Evolutionary conservation across 2,329 filamentous ascomycete species (phyloP), one percentile per base, ranked within the genome.

Genomic region (Acrodontium crateriforme): DNA sequence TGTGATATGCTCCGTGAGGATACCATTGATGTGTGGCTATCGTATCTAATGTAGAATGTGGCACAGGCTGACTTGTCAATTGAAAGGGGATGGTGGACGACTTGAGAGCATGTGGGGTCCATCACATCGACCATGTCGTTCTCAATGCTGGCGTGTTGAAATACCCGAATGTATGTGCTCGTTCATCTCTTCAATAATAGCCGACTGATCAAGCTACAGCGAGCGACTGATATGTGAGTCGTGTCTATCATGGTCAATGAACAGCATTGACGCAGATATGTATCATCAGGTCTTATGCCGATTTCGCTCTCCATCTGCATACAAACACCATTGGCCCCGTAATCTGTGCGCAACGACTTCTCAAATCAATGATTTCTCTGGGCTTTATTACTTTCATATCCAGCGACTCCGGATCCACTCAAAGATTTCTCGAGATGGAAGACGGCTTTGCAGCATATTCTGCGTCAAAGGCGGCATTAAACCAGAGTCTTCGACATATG

Each of bases 241-340:
- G n/a, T n/a, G n/a, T n/a, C n/a, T n/a, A n/a, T n/a, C n/a, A n/a
- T n/a, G n/a, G n/a, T n/a, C n/a, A 27, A 18, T 27, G 25, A 27
- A 27, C 9, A 13, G n/a, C n/a, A n/a, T 13, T 13, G 9, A 11
- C 25, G 12, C 14, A 15, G n/a, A 9, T 16, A 10, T 13, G 9
- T 26, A 12, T 14, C 13, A 16, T 16, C 26, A 68, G 65, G 28
- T 62, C 65, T 5, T 70, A 66, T 43, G 50, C 60, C 17, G 55
- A 63, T 23, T 70, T 71, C 35, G 56, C 62, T 8, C 59, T 65
- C 34, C 67, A 71, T 38, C 53, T 71, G 4, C 58, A 67, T 29
- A 70, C 66, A 21, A 71, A 71, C 44, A 67, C 65, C 10, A 65
- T 73, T 30, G 67, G 68, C 0, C 68, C 68, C n/a, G 65, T 71